These are phyloP conservation scores for Sphagnum contortum DNA, from an alignment of 225 moss, liverwort and hornwort species.

Conservation along the genomic window DNA sequence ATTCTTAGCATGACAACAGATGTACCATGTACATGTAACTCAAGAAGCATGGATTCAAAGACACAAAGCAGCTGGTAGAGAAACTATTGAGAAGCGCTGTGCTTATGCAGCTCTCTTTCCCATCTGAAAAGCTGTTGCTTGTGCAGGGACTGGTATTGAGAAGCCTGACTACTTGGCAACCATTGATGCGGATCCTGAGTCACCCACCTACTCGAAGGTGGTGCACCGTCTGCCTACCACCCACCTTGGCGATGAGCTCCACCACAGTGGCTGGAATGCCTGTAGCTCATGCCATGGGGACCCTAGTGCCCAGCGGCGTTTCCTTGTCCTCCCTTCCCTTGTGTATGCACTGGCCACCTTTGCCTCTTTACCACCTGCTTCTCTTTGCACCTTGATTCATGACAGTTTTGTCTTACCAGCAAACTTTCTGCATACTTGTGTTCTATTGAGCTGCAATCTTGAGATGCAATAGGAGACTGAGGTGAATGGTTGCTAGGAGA, in stretches of 20 bases:
- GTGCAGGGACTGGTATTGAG: conserved; percentile 73
- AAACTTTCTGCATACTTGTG: background rate
- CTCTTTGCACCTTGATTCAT: background rate
- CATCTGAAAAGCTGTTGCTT: background rate
- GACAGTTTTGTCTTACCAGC: background rate
- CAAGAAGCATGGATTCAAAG: no score
- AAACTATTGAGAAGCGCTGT: no score
- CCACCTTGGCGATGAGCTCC: conserved; percentile 82
- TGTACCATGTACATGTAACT: no score
- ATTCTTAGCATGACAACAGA: no score
- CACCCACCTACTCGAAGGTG: conserved; percentile 64
- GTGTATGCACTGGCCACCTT: conserved; percentile 33
- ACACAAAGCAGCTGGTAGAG: no score
- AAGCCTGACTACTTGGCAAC: conserved; percentile 96
- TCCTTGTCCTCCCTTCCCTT: conserved; percentile 78
- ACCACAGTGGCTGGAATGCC: conserved; percentile 98
- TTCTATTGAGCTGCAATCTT: background rate
- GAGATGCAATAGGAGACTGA: no score
- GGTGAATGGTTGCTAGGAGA: no score
- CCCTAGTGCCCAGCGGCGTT: conserved; percentile 76
- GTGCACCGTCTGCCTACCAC: conserved; percentile 68
- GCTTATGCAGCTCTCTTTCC: no score
- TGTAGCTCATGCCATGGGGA: conserved; percentile 95
- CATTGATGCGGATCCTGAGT: conserved; percentile 78
- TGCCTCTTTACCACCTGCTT: background rate